phyloP scores from a whole-genome alignment of 1,139 yeast genomes.

The Taphrina wiesneri region DNA sequence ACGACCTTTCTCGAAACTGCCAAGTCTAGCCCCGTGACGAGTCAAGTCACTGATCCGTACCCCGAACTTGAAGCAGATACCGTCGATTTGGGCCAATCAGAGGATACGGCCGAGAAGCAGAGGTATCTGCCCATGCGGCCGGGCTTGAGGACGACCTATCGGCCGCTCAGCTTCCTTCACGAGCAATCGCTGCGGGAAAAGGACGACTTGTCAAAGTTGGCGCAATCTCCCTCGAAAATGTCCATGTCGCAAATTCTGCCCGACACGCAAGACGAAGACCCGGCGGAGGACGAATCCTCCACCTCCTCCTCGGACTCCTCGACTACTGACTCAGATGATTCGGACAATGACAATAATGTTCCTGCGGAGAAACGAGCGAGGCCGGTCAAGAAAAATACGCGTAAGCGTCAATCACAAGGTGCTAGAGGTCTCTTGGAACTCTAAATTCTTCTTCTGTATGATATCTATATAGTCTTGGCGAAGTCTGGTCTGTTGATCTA shows the following conservation, averaged over 20 bases:
- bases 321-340: background rate
- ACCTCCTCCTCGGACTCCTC: background rate
- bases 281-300: background rate
- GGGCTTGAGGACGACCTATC: conserved; percentile 1
- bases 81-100: background rate
- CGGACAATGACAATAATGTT: background rate
- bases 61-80: background rate
- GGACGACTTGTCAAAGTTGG: conserved; percentile 10
- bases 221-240: conserved; percentile 2
- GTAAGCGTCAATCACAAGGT: conserved; percentile 15
- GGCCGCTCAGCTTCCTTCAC: conserved; percentile 21
- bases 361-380: conserved; percentile 18
- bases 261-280: background rate
- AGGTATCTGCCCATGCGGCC: conserved; percentile 2
- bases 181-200: conserved; percentile 7
- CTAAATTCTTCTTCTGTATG: background rate
- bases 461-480: conserved; percentile 1
- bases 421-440: conserved; percentile 12
- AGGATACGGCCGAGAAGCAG: background rate
- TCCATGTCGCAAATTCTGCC: background rate
- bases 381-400: background rate
- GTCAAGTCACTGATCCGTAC: conserved; percentile 5
- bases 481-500: background rate
- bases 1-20: conserved; percentile 3
- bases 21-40: background rate